Conservation (phyloP, 768 basidiomycete species). For the Russula lepida region DNA sequence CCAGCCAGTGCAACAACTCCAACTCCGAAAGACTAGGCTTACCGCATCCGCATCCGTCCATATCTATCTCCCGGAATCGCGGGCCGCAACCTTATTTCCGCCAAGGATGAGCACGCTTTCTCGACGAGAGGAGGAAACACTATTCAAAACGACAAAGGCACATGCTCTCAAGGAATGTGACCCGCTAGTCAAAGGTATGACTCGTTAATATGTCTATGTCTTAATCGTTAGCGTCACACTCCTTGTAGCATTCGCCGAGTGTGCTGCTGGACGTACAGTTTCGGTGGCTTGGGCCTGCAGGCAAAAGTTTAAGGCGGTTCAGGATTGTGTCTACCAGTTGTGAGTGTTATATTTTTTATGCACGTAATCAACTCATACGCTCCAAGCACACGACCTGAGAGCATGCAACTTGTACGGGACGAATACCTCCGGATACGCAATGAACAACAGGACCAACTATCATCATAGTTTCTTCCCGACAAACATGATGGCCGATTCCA, state of each 20-base stretch:
- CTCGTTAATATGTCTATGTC: background rate
- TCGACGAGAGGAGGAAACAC: slow-evolving; percentile 78
- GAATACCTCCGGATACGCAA: slow-evolving; percentile 67
- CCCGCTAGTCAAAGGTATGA: slow-evolving; percentile 58
- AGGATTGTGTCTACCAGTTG: slow-evolving; percentile 77
- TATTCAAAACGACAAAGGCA: slow-evolving; percentile 74
- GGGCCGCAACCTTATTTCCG: background rate
- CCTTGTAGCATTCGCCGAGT: slow-evolving; percentile 69
- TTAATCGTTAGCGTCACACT: background rate
- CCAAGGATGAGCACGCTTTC: slow-evolving; percentile 71
- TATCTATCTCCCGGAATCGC: background rate
- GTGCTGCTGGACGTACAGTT: slow-evolving; percentile 69
- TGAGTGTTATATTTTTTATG: slow-evolving; percentile 33
- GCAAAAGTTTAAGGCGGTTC: slow-evolving; percentile 55
- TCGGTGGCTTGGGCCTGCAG: slow-evolving; percentile 84
- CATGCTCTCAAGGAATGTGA: slow-evolving; percentile 76
- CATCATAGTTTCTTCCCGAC: background rate
- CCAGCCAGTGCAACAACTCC: background rate
- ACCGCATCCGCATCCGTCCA: no score
- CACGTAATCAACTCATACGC: background rate
- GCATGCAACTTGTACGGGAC: slow-evolving; percentile 61
- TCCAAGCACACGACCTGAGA: slow-evolving; percentile 59
- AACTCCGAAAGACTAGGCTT: background rate
- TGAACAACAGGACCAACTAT: slow-evolving; percentile 24
- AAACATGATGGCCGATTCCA: background rate